Conservation (phyloP, 371 early-diverging fungal genomes). For the Apophysomyces ossiformis region DNA sequence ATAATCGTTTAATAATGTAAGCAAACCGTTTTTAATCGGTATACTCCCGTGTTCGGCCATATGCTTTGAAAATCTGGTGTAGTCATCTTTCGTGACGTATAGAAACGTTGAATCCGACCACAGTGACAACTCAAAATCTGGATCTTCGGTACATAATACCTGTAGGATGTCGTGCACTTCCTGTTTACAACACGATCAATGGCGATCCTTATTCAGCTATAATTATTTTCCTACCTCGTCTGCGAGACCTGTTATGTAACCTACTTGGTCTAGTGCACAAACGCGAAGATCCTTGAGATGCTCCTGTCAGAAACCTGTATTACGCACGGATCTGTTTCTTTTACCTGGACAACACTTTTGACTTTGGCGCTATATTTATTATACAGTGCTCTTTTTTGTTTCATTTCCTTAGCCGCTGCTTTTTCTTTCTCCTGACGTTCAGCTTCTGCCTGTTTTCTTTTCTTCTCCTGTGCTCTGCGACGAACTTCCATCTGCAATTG, state of each 20-base stretch:
- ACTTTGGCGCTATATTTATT: conserved; percentile 36
- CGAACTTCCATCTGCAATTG: conserved; percentile 27
- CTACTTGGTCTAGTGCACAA: conserved; percentile 17
- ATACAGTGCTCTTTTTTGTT: conserved; percentile 29
- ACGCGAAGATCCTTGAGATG: conserved; percentile 13
- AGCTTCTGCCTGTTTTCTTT: conserved; percentile 37
- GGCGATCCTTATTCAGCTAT: not conserved
- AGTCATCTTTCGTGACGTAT: conserved; percentile 22
- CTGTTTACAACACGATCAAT: not conserved
- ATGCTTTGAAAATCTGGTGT: conserved; percentile 17
- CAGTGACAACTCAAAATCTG: conserved; percentile 19
- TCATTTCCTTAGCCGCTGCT: conserved; percentile 37
- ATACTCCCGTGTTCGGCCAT: conserved; percentile 23
- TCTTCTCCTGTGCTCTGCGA: conserved; percentile 36
- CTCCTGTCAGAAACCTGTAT: not conserved
- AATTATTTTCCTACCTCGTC: conserved; percentile 1
- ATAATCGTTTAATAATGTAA: not conserved
- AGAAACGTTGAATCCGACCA: conserved; percentile 25
- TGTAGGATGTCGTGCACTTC: conserved; percentile 19
- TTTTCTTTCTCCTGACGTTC: conserved; percentile 33
- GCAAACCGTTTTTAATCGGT: conserved; percentile 17
- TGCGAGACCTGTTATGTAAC: conserved; percentile 12
- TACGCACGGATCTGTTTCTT: not conserved
- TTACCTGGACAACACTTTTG: conserved; percentile 37
- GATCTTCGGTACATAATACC: conserved; percentile 15